Evolutionary conservation across 2,329 filamentous ascomycete species (phyloP).

Genomic region (Ophiostoma novo-ulmi): DNA sequence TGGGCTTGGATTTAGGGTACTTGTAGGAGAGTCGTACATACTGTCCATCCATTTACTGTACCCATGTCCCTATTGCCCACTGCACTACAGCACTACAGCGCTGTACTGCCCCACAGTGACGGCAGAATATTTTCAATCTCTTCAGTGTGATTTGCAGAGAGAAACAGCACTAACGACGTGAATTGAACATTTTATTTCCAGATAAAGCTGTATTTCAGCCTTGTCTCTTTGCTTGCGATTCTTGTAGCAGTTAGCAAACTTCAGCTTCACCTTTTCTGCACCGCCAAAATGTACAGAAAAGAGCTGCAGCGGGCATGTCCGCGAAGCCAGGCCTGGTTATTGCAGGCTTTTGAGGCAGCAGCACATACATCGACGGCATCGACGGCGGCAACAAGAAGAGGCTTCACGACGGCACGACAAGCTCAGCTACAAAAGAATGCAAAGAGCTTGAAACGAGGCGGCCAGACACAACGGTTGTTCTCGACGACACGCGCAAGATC

Average conservation of each 20-base stretch:
- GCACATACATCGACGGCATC: neutral
- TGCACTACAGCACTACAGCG: neutral
- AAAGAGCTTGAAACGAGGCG: neutral
- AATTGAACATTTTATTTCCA: conserved; percentile 9
- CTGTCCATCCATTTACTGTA: neutral
- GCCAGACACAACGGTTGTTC: conserved; percentile 5
- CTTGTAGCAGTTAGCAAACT: neutral
- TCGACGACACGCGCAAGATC: neutral
- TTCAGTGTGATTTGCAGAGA: conserved; percentile 25
- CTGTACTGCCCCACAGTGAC: neutral
- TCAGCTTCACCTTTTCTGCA: neutral
- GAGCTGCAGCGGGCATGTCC: conserved; percentile 27
- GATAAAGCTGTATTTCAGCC: conserved; percentile 15
- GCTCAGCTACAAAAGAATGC: neutral
- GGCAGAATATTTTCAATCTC: conserved; percentile 25
- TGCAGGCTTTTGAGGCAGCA: conserved; percentile 25
- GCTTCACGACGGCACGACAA: neutral
- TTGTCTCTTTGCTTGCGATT: neutral
- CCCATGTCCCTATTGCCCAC: neutral
- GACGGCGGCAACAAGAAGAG: neutral
- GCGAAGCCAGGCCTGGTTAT: conserved; percentile 28
- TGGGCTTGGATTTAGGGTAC: neutral
- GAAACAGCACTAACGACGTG: neutral
- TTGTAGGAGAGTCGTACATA: neutral
- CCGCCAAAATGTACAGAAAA: conserved; percentile 22